Evolutionary conservation across 140 eudicot genomes (phyloP), one percentile per base, ranked within the genome.

Genomic region (Senecio squalidus): DNA sequence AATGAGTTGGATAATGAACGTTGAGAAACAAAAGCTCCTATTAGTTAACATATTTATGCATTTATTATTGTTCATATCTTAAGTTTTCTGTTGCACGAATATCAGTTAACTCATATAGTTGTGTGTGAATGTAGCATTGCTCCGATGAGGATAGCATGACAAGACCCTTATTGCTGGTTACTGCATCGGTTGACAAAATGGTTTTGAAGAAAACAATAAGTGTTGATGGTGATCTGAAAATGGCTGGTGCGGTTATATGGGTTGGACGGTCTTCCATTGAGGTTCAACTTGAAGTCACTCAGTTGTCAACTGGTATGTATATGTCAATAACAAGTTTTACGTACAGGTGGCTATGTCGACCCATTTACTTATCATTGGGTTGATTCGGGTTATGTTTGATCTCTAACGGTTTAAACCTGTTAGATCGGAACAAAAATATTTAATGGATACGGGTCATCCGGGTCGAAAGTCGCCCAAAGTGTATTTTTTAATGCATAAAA

Each of bases 161-260:
- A 45, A 82, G 96, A 50, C 99, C 99, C 26, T 72, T 87, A 21
- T 71, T 84, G 68, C 62, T 92, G 65, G 96, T 92, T 11, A 92
- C 99, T 45, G 99, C 99, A 71, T 84, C 99, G 47, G 96, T 92
- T 20, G 99, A 92, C 80, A 87, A 78, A 74, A 92, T 92, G 88
- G 88, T 88, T 59, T 68, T 92, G 28, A 88, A 84, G 74, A 92
- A 84, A 83, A 80, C 96, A 24, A 73, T 92, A 39, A 92, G 86
- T 66, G 96, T 87, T 20, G 99, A 87, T 64, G 29, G 67, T 66
- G 96, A 92, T 72, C 78, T 92, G 34, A 78, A 80, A 68, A 77
- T 88, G 53, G 76, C 72, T 30, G 99, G 99, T 67, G 84, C 96
- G 9, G 99, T 82, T 66, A 82, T 82, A 60, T 92, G 99, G 99